Conservation (phyloP, 2,329 filamentous ascomycete species). For the Xylariomycetidae sp. region DNA sequence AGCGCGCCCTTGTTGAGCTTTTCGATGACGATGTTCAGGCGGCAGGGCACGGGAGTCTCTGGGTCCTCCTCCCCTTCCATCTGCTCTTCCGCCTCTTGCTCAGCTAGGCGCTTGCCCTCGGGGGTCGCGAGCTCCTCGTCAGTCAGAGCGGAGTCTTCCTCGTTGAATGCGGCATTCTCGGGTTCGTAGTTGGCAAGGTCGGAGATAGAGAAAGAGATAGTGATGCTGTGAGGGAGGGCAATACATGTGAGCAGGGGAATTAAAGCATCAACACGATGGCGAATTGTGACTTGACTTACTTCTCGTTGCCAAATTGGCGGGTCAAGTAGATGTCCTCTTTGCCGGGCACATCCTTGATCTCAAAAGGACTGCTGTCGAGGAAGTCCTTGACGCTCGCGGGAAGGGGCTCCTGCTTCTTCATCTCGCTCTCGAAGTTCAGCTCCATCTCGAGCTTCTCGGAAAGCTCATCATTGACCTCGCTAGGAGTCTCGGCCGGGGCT, state of each 20-base stretch:
- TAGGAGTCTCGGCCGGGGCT: conserved; percentile 33
- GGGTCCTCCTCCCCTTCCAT: conserved; percentile 40
- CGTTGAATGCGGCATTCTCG: conserved; percentile 47
- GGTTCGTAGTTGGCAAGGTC: conserved; percentile 68
- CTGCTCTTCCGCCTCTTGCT: conserved; percentile 53
- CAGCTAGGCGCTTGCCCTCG: conserved; percentile 52
- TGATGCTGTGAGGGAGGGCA: conserved; percentile 49
- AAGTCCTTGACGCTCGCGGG: conserved; percentile 82
- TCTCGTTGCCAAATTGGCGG: conserved; percentile 81
- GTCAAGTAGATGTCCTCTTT: conserved; percentile 84
- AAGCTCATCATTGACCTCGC: conserved; percentile 71
- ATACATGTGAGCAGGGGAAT: conserved; percentile 2
- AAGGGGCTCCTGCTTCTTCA: conserved; percentile 66
- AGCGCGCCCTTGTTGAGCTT: conserved; percentile 82
- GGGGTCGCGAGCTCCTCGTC: conserved; percentile 51
- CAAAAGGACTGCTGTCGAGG: conserved; percentile 77
- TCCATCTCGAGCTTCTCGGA: conserved; percentile 81
- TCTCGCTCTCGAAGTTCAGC: conserved; percentile 76
- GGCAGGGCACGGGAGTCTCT: conserved; percentile 67
- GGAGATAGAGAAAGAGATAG: conserved; percentile 77
- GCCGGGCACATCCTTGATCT: conserved; percentile 76
- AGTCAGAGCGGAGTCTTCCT: conserved; percentile 49
- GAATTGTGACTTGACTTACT: conserved; percentile 50
- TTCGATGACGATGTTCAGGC: conserved; percentile 82
- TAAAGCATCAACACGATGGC: conserved; percentile 1